These are phyloP conservation scores for Scutellaria minor DNA, from an alignment of 257 asterid genomes.

Conservation along the genomic window DNA sequence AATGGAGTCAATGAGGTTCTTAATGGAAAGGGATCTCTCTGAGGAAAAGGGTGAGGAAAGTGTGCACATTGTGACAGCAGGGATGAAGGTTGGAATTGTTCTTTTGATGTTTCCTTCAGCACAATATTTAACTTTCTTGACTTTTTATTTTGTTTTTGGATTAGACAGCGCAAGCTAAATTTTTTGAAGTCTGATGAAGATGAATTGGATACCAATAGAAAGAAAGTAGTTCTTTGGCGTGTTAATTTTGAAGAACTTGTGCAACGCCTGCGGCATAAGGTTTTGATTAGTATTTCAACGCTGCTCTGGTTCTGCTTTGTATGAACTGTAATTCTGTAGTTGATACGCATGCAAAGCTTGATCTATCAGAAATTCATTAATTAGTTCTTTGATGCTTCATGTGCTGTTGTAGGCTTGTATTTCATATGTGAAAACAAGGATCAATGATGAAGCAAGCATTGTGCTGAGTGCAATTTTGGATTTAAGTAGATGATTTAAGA, in stretches of 20 bases:
- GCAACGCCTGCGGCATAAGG: no score
- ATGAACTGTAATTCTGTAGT: slow-evolving; percentile 1
- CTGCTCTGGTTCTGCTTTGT: background rate
- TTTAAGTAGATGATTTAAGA: slow-evolving; percentile 55
- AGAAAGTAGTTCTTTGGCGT: no score
- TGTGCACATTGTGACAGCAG: slow-evolving; percentile 34
- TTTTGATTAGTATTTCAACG: no score
- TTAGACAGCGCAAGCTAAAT: slow-evolving; percentile 68
- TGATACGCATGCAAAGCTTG: slow-evolving; percentile 7
- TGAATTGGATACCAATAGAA: no score
- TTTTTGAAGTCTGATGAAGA: slow-evolving; percentile 51
- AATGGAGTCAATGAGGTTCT: slow-evolving; percentile 74
- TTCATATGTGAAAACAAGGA: slow-evolving; percentile 61
- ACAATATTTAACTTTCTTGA: slow-evolving; percentile 33
- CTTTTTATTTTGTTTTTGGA: slow-evolving; percentile 20
- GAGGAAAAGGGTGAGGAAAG: slow-evolving; percentile 47
- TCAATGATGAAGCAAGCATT: slow-evolving; percentile 63
- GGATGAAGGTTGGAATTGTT: slow-evolving; percentile 67
- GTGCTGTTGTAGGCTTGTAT: slow-evolving; percentile 59
- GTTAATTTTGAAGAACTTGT: no score
- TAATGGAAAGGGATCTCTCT: slow-evolving; percentile 54
- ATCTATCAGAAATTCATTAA: slow-evolving; percentile 21
- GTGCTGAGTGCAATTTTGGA: slow-evolving; percentile 75
- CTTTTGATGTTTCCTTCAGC: slow-evolving; percentile 21
- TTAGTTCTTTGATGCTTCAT: slow-evolving; percentile 12